Conservation (phyloP, 2,329 filamentous ascomycete species). For the Ustulina deusta region DNA sequence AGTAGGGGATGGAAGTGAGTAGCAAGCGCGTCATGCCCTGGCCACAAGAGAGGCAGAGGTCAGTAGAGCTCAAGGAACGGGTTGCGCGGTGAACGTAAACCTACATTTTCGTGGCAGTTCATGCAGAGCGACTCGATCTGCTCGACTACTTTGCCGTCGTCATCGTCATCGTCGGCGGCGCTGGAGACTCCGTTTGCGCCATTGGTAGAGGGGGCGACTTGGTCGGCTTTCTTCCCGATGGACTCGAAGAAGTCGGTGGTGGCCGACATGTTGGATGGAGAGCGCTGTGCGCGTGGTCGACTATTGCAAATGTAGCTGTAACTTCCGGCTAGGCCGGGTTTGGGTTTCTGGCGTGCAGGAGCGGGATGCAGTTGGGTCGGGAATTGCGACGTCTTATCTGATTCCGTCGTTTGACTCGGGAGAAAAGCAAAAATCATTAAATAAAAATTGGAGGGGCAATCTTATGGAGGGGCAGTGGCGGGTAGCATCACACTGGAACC, state of each 20-base stretch:
- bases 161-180: slow-evolving; percentile 51
- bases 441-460: slow-evolving; percentile 53
- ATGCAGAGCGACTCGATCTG: slow-evolving; percentile 85
- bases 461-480: slow-evolving; percentile 53
- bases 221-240: slow-evolving; percentile 71
- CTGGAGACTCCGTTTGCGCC: slow-evolving; percentile 48
- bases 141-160: slow-evolving; percentile 67
- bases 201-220: slow-evolving; percentile 58
- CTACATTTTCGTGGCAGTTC: slow-evolving; percentile 84
- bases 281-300: slow-evolving; percentile 1
- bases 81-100: slow-evolving; percentile 37
- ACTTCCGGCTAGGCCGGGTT: background rate
- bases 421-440: slow-evolving; percentile 43
- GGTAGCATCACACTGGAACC: slow-evolving; percentile 40
- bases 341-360: background rate
- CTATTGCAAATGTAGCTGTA: background rate
- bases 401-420: slow-evolving; percentile 25
- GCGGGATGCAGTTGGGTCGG: slow-evolving; percentile 10
- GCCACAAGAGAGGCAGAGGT: slow-evolving; percentile 20
- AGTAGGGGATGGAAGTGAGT: slow-evolving; percentile 93
- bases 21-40: slow-evolving; percentile 88
- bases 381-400: slow-evolving; percentile 23
- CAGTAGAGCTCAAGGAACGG: background rate
- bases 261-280: slow-evolving; percentile 56
- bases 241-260: slow-evolving; percentile 69